Evolutionary conservation across 2,329 filamentous ascomycete genomes (phyloP).

Genomic region (Verruconis gallopava): DNA sequence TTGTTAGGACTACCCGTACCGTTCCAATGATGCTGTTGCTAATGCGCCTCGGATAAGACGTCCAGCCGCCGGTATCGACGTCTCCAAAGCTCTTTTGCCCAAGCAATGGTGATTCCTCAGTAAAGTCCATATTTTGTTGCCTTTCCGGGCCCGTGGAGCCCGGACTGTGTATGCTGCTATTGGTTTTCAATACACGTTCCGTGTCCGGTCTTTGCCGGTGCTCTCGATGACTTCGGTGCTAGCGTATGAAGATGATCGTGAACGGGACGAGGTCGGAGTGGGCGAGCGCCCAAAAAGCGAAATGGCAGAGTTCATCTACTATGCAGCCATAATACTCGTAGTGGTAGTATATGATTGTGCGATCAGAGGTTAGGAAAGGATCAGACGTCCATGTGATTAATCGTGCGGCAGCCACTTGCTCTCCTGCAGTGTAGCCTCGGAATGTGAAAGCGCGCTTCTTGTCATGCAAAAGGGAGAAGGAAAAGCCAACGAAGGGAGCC

Average conservation of each 20-base stretch:
- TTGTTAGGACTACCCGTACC: constrained; percentile 64
- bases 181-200: neutral
- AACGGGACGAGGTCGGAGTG: constrained; percentile 37
- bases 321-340: no score
- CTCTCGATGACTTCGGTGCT: constrained; percentile 20
- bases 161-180: no score
- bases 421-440: constrained; percentile 10
- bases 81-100: constrained; percentile 21
- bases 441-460: neutral
- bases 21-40: constrained; percentile 61
- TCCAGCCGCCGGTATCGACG: constrained; percentile 27
- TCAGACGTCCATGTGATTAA: neutral
- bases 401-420: neutral
- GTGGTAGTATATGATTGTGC: no score
- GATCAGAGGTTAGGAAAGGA: no score
- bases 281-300: constrained; percentile 68
- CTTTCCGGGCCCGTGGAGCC: constrained; percentile 14
- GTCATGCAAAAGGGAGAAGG: no score
- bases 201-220: neutral
- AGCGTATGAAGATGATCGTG: constrained; percentile 41
- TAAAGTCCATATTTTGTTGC: constrained; percentile 23
- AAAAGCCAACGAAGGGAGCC: no score
- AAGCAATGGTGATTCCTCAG: constrained; percentile 62
- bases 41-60: constrained; percentile 51
- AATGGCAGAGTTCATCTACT: constrained; percentile 95